A percentile compares a stretch with the other conserved stretches of the same genome.
These are phyloP conservation scores for Neurospora discreta DNA, from an alignment of 495 filamentous ascomycete genomes.

Conservation along the genomic window DNA sequence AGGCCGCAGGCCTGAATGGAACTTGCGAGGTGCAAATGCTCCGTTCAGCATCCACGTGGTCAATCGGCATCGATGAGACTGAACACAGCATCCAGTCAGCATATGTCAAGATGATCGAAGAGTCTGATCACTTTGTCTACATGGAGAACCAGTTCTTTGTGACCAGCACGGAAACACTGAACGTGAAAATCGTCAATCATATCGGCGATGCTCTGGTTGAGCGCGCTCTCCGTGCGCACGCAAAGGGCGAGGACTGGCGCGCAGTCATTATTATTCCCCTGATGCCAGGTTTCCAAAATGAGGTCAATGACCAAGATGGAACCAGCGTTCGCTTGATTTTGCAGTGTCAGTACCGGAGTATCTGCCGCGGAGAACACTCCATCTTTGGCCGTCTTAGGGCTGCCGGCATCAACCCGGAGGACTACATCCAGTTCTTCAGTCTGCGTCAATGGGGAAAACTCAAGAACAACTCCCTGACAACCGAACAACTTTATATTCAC, in stretches of 20 bases:
- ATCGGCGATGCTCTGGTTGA: conserved; percentile 95
- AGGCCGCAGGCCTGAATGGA: conserved; percentile 76
- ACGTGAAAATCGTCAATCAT: conserved; percentile 76
- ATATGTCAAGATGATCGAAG: conserved; percentile 87
- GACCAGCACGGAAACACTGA: conserved; percentile 80
- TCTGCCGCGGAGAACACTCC: conserved; percentile 84
- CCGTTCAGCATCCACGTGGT: conserved; percentile 83
- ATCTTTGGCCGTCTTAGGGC: conserved; percentile 81
- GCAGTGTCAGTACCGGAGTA: conserved; percentile 95
- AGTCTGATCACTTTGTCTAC: conserved; percentile 95
- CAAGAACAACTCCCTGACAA: conserved; percentile 70
- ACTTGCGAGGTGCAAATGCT: conserved; percentile 96
- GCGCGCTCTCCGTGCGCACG: conserved; percentile 73
- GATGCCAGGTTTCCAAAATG: conserved; percentile 97
- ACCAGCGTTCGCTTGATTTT: conserved; percentile 92
- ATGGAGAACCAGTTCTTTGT: conserved; percentile 99
- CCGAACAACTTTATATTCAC: conserved; percentile 97
- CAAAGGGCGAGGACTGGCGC: conserved; percentile 81
- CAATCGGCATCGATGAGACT: conserved; percentile 72
- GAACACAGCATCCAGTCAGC: conserved; percentile 95
- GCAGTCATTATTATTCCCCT: conserved; percentile 91
- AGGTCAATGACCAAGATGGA: conserved; percentile 85
- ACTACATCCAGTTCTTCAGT: conserved; percentile 93
- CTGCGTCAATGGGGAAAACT: conserved; percentile 90
- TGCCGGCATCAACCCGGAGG: conserved; percentile 84